Base-by-base conservation (phyloP, 2,329 filamentous ascomycete genomes). In the Waltergamsia citrina region DNA sequence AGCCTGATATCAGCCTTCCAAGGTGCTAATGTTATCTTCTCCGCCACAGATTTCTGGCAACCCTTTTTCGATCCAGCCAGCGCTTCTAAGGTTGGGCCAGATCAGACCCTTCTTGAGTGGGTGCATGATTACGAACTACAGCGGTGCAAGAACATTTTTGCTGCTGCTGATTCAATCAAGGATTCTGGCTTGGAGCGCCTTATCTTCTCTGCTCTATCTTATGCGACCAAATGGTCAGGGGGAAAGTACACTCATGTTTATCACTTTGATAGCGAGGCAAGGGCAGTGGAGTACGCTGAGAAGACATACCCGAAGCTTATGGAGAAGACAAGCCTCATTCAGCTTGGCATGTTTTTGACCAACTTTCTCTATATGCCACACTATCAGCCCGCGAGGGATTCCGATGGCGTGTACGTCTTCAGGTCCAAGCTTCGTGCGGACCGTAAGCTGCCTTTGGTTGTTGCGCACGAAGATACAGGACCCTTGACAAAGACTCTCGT, bases 21-120 rank as follows among this genome's bases (percentile, higher is more conserved):
- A n/a, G 57, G 51, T 21, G 55, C 60, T 11, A 47, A 47, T 23
- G 44, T 44, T 35, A 56, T 65, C 40, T 63, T 62, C 50, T 47
- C 49, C 29, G 49, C 54, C 16, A 62, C 55, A 3, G 52, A 60
- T 34, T 51, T 42, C 30, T 36, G 40, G 34, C 36, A 33, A 15
- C 34, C 37, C 20, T 30, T 41, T 23, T 21, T 32, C 14, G 34
- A 43, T 16, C 39, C 32, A 5, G 25, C 25, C 25, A 27, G 16
- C 25, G 6, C 6, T 15, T 27, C 25, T 7, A 27, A 12, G 16
- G 6, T 24, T 30, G 23, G 28, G 19, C 15, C 19, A 15, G 28
- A 31, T 24, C 9, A 38, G 29, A 25, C n/a, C 9, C 19, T 36
- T 7, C 21, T 14, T 16, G 35, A 40, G 18, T 38, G 40, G 20